Evolutionary conservation across 345 rosid species (phyloP), one percentile per base, ranked within the genome.

Genomic region (Arabidopsis thaliana): DNA sequence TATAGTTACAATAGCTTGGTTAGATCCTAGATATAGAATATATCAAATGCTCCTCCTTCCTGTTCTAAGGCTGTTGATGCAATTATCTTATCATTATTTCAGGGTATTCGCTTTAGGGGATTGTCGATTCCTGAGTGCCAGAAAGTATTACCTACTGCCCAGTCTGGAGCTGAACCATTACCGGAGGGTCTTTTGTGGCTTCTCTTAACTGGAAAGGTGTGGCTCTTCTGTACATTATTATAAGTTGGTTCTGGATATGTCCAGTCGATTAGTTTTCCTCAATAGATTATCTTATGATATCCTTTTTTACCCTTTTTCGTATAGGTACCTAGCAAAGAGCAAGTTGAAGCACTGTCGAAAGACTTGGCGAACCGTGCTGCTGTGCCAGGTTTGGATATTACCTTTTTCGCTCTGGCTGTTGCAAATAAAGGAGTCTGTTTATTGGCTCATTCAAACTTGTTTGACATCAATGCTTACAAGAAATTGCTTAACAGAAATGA

Each of bases 141-240:
- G 63, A 90, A 89, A 82, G 64, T 95, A 62, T 81, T 95, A 69
- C 99, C 99, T 45, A 88, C 87, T 62, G 98, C 93, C 53, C 84
- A 84, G 78, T 84, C 93, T 76, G 96, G 87, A 41, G 97, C 97
- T 56, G 99, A 95, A 76, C 99, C 99, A 65, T 80, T 92, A 69
- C 99, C 99, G 0, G 99, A 95, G 86, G 98, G 98, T 74, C 96
- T 95, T 74, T 82, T 95, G 7, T 95, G 99, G 99, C 98, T 92
- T 79, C 98, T 95, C 80, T 83, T 95, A 82, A 92, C 99, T 28
- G 99, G 99, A 82, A 92, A 95, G 96, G 99, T 95, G 5, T 84
- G 32, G 7, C 80, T 46, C 46, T 50, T 37, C 42, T 66, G 22
- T 65, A 42, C 41, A 59, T 44, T 59, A 6, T 60, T 33, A 53